Evolutionary conservation across 208 protist genomes (phyloP), one percentile per base, ranked within the genome.

Genomic region (Leishmania guyanensis): DNA sequence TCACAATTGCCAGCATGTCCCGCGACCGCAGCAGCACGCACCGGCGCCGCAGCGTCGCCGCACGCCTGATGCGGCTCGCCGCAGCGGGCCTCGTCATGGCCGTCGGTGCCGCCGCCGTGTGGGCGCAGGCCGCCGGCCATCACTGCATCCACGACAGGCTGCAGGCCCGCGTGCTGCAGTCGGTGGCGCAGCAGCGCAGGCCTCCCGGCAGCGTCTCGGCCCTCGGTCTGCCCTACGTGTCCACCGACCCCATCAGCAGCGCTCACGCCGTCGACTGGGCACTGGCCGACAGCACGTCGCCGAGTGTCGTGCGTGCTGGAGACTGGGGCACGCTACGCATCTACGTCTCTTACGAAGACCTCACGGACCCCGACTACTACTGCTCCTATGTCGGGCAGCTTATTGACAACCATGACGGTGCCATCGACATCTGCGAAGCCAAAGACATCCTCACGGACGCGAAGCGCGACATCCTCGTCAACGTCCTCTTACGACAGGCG

Each of bases 341-440:
- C 33, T 0, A 0, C 33, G 66, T 87, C 65, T 90, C 85, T n/a
- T n/a, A n/a, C n/a, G 51, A 66, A 20, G 88, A 93, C 53, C 72
- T 95, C 72, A 75, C 81, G 22, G 66, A 88, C 39, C 12, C 33
- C 43, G 72, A 53, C 65, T 75, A 79, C 77, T 85, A 92, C 85
- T 95, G 92, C 86, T 82, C 79, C 9, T 8, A 48, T 14, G 72
- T 75, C 22, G 84, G 84, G 5, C 62, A 86, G 51, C 22, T 46
- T 22, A 50, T 81, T 0, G 62, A 53, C 1, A 75, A 89, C 78
- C 84, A 86, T 58, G 8, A 36, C 0, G 88, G 88, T 33, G 53
- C 53, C 51, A 78, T n/a, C 36, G 36, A 2, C 36, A 39, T 1
- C 36, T 39, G 36, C 36, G 1, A 0, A 0, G 36, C 36, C 36